phyloP scores from a whole-genome alignment of 2,329 filamentous ascomycete genomes.

The Penicillium sp. region DNA sequence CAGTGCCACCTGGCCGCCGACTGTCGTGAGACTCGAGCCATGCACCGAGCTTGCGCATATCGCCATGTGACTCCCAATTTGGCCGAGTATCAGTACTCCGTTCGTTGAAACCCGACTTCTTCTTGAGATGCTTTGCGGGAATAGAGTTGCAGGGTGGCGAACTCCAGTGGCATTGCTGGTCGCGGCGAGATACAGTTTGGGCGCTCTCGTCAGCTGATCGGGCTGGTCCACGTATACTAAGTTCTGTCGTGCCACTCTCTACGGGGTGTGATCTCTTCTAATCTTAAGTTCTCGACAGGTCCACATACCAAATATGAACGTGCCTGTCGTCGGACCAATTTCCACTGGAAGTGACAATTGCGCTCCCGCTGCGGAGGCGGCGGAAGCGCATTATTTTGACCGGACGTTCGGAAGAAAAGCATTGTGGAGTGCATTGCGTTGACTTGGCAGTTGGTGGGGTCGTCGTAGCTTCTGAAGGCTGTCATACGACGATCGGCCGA shows the following conservation, averaged over 20 bases:
- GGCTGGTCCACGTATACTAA: background rate
- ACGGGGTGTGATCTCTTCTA: background rate
- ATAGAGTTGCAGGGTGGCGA: background rate
- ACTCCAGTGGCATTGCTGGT: background rate
- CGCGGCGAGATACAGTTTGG: background rate
- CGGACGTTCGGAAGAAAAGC: background rate
- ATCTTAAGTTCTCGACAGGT: background rate
- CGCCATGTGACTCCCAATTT: background rate
- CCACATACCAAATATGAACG: background rate
- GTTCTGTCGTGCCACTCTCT: background rate
- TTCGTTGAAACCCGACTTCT: background rate
- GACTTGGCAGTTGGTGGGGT: background rate
- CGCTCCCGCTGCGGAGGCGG: background rate
- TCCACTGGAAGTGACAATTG: background rate
- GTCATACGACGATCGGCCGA: slow-evolving; percentile 5
- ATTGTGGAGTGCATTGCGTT: background rate
- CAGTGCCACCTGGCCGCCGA: background rate
- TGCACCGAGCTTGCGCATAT: background rate
- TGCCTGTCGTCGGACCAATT: background rate
- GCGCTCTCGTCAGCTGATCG: background rate
- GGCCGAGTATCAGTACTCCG: background rate
- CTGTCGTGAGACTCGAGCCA: background rate
- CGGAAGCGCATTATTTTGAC: background rate
- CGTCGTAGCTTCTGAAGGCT: background rate
- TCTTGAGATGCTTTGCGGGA: background rate